Evolutionary conservation across 2,329 filamentous ascomycete species (phyloP), one percentile per base, ranked within the genome.

Genomic region (Alternaria consortialis): DNA sequence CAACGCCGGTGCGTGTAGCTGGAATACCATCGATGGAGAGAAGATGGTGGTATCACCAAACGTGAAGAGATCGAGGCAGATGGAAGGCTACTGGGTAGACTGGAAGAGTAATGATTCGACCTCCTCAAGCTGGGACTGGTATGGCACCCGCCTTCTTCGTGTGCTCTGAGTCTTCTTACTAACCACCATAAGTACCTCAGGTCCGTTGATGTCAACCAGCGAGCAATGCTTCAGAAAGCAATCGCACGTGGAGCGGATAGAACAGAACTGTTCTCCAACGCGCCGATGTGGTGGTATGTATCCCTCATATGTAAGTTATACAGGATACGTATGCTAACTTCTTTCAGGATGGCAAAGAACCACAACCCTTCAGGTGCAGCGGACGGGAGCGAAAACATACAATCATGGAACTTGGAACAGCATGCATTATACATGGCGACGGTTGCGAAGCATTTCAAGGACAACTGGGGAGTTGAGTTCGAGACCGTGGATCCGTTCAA

Each of bases 1-100:
- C 15, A 61, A 61, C 11, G 58, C 54, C 15, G 58, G 58, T 8
- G 58, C 58, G n/a, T 61, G 58, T 20, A 61, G 58, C n/a, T 61
- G 58, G 58, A 61, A 61, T 17, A 32, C 48, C 1, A 12, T 58
- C 17, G 48, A 52, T 12, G 56, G 54, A 0, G 42, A 61, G 3
- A 58, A 44, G 7, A 61, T 61, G 58, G 58, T 53, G 0, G 54
- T 53, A 31, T 61, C 58, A 2, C 42, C 54, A n/a, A 61, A 58
- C 1, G 27, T 61, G 37, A 61, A 61, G 17, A 58, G 58, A 3
- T 58, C 54, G 12, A 57, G 58, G 17, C 58, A 61, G 25, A 58
- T 61, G 48, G 58, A 61, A 39, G 58, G 58, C 32, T 61, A 48
- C 37, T 61, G 58, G 58, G 6, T 61, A 20, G 58, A 61, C 20